Evolutionary conservation across 176 grass and related monocot species (phyloP), one percentile per base, ranked within the genome.

Genomic region (Poa annua): DNA sequence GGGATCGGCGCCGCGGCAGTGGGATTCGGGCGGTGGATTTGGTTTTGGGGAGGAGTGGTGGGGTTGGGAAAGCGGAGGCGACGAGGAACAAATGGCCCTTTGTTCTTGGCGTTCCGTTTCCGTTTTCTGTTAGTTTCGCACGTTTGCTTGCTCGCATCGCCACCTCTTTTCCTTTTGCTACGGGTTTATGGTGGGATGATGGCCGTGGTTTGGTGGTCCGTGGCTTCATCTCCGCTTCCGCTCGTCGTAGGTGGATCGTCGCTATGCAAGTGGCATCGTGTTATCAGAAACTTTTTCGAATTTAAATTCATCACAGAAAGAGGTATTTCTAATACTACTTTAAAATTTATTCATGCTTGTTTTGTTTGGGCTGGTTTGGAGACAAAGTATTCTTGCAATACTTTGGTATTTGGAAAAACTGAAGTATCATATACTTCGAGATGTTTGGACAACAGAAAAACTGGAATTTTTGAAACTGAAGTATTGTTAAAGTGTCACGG

Each of bases 1-100:
- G 29, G 53, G 82, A 77, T 61, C 87, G 61, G 70, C 60, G 70
- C 60, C 26, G 50, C 49, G 22, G 32, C 33, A 70, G 21, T 8
- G 73, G 62, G 29, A 77, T 52, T 53, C 9, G 15, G 51, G 61
- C 41, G 81, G 52, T 15, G 62, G 83, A 85, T 89, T 89, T 35
- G 39, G 88, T 29, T 42, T 21, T 66, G 4, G 49, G 34, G 49
- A 3, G 66, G 32, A 9, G 44, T n/a, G 2, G 61, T 29, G 29
- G 29, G 77, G 41, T 34, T 75, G 78, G 78, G 78, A 69, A 85
- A 85, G 83, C 83, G 53, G 53, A 71, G 71, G 51, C 77, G 77
- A 63, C 63, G 77, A 81, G 76, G 77, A 44, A 42, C 33, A 55
- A 50, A 77, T 60, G 51, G 21, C 17, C 62, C 55, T 53, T 39